Conservation (phyloP, 75 land plant species). For the Adiantum capillusveneris region DNA sequence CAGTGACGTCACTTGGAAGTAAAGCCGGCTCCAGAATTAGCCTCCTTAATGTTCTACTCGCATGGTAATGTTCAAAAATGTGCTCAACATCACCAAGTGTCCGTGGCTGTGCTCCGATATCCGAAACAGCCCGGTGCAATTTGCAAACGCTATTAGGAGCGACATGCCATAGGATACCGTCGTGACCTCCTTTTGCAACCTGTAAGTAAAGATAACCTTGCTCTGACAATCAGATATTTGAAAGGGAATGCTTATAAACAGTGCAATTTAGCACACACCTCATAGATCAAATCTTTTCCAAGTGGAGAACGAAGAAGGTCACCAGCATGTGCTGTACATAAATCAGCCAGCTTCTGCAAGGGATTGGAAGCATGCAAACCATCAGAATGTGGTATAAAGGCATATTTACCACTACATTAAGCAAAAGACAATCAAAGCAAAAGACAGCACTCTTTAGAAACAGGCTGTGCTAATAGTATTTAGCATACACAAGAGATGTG, state of each 20-base stretch:
- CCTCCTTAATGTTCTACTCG: slow-evolving; percentile 80
- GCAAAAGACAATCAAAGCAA: too few relatives aligned
- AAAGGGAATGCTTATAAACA: too few relatives aligned
- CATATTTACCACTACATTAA: too few relatives aligned
- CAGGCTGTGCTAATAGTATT: too few relatives aligned
- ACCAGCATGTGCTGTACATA: slow-evolving; percentile 52
- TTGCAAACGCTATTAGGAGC: slow-evolving; percentile 28
- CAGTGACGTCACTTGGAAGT: slow-evolving; percentile 24
- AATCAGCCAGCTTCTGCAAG: slow-evolving; percentile 60
- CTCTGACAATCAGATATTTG: too few relatives aligned
- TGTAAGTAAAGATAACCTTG: too few relatives aligned
- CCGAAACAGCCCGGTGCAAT: slow-evolving; percentile 64
- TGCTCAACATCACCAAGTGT: slow-evolving; percentile 40
- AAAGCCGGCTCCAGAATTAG: slow-evolving; percentile 42
- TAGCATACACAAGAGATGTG: too few relatives aligned
- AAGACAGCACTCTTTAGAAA: too few relatives aligned
- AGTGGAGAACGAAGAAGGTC: slow-evolving; percentile 66
- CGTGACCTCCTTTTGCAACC: slow-evolving; percentile 89
- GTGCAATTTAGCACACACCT: too few relatives aligned
- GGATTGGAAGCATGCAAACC: not conserved
- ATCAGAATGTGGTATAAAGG: too few relatives aligned
- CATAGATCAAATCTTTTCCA: slow-evolving; percentile 82
- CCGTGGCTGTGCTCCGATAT: slow-evolving; percentile 54
- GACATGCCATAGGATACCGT: slow-evolving; percentile 47
- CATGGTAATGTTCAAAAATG: slow-evolving; percentile 73